phyloP scores from a whole-genome alignment of 1,284 basidiomycete species.

The Apiotrichum gracile region DNA sequence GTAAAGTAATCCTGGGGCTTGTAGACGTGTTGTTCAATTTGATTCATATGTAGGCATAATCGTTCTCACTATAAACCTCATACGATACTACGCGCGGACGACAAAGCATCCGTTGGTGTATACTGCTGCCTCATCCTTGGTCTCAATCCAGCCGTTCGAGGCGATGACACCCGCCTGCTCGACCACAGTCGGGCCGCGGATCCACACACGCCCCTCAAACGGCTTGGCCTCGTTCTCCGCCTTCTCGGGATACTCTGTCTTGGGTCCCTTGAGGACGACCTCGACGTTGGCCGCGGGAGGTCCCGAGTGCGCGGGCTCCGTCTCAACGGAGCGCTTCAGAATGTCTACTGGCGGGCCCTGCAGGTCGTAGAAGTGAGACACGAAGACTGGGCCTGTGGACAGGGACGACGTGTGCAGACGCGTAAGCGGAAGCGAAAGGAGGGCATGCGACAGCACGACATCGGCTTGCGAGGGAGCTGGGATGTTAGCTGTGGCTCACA shows the following conservation, averaged over 20 bases:
- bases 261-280: conserved; percentile 27
- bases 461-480: conserved; percentile 20
- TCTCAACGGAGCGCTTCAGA: conserved; percentile 11
- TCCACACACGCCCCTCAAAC: conserved; percentile 25
- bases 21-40: no score
- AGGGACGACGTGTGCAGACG: conserved; percentile 25
- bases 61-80: no score
- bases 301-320: conserved; percentile 29
- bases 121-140: conserved; percentile 26
- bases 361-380: conserved; percentile 40
- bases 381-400: conserved; percentile 36
- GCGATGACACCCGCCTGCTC: conserved; percentile 4
- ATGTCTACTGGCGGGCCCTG: conserved; percentile 26
- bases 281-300: conserved; percentile 43
- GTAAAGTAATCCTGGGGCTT: no score
- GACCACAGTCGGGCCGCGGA: conserved; percentile 31
- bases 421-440: conserved; percentile 38
- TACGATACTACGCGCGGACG: background rate
- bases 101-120: conserved; percentile 40
- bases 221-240: conserved; percentile 9
- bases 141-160: conserved; percentile 31
- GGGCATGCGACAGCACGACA: conserved; percentile 27
- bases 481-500: background rate
- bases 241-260: conserved; percentile 18
- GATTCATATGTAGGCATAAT: no score